These are phyloP conservation scores for Lachnellula subtilissima DNA, from an alignment of 2,329 filamentous ascomycete species.

Conservation along the genomic window DNA sequence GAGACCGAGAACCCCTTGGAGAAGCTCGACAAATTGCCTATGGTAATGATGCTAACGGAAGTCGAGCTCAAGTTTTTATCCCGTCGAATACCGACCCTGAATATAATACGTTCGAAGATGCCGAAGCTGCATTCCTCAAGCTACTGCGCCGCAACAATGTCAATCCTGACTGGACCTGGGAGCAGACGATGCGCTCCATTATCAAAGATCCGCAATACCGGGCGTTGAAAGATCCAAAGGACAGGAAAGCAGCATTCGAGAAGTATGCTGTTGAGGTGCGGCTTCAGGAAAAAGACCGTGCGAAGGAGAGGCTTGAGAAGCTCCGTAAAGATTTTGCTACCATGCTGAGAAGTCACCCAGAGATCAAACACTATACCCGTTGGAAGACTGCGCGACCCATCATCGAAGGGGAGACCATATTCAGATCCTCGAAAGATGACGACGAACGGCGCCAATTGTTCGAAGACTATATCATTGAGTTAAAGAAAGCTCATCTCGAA, in stretches of 20 bases:
- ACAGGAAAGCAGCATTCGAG: conserved; percentile 85
- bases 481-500: conserved; percentile 77
- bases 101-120: conserved; percentile 76
- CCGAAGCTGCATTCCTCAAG: conserved; percentile 89
- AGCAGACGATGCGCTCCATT: conserved; percentile 77
- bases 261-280: conserved; percentile 91
- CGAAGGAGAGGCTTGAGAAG: conserved; percentile 88
- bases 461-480: conserved; percentile 82
- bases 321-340: conserved; percentile 88
- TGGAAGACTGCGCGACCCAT: conserved; percentile 96
- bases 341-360: conserved; percentile 93
- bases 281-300: conserved; percentile 87
- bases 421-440: conserved; percentile 85
- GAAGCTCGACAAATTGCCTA: conserved; percentile 56
- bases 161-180: conserved; percentile 89
- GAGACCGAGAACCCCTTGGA: conserved; percentile 39
- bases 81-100: conserved; percentile 68
- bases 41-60: conserved; percentile 46
- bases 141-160: conserved; percentile 79
- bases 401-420: conserved; percentile 92
- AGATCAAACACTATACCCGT: conserved; percentile 94
- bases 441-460: conserved; percentile 84
- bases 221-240: conserved; percentile 86
- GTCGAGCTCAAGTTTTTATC: conserved; percentile 53
- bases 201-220: conserved; percentile 91